Evolutionary conservation across 768 basidiomycete genomes (phyloP), one percentile per base, ranked within the genome.

Genomic region (Pulveroboletus sp.): DNA sequence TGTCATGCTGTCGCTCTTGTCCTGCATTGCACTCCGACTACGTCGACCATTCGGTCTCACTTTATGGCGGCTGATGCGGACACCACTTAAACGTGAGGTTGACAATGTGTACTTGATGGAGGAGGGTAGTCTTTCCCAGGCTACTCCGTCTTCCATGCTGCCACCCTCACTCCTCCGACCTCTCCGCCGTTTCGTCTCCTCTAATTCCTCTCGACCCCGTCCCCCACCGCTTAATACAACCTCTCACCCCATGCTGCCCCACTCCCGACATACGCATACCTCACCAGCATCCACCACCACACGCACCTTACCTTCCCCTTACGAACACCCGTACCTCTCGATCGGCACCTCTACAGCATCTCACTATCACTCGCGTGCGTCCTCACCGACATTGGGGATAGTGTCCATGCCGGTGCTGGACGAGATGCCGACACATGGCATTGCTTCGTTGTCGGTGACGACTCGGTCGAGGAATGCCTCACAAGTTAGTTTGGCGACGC

Each of bases 391-490:
- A 14, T 36, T 48, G 36, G 63, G 61, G 10, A 41, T 40, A 0
- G 46, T 40, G 14, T 47, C 47, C 7, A 46, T 50, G 33, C 48
- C 35, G 31, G 57, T 44, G 14, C 48, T 43, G 6, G 60, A 54
- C 35, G 57, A 55, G 8, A 51, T 37, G 36, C 17, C 50, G 57
- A 54, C 56, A 62, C 69, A 63, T 60, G 71, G 67, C 40, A 50
- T 66, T 11, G 66, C 73, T 50, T 71, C 71, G 43, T 70, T 79
- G 46, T 75, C 78, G 26, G 51, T 63, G 43, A 52, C 46, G 3
- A 71, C 79, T 43, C 78, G 86, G 14, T 88, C 86, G 56, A 73
- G 82, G 56, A 88, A 86, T 55, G 73, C 75, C 8, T 87, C 85
- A 5, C 78, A 82, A 65, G 76, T 82, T 63, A 87, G 77, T 61